Conservation (phyloP, 345 rosid species). For the Moricandia moricandioides region DNA sequence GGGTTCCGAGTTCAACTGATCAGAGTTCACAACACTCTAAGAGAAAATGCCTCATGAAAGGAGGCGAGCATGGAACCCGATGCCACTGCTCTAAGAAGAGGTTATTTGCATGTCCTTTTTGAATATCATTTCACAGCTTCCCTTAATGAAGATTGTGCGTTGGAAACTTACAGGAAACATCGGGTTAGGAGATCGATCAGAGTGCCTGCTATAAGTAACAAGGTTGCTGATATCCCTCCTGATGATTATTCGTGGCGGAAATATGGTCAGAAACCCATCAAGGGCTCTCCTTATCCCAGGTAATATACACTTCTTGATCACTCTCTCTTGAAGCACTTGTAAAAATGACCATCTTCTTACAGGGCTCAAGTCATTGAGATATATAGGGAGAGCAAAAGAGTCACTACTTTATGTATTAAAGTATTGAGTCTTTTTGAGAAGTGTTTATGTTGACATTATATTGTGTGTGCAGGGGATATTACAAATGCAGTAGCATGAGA, state of each 20-base stretch:
- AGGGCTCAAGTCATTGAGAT: too few relatives aligned
- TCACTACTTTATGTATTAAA: too few relatives aligned
- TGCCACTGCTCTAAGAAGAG: constrained; percentile 78
- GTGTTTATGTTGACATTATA: not conserved
- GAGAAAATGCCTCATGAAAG: constrained; percentile 50
- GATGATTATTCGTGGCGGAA: constrained; percentile 86
- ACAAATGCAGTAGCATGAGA: constrained; percentile 97
- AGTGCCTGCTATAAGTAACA: constrained; percentile 84
- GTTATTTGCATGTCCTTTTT: constrained; percentile 28
- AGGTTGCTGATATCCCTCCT: constrained; percentile 78
- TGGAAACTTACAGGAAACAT: constrained; percentile 48
- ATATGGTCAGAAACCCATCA: constrained; percentile 83
- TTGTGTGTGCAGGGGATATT: constrained; percentile 75
- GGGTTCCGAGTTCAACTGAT: constrained; percentile 35
- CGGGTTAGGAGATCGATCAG: constrained; percentile 67
- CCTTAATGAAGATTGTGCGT: not conserved
- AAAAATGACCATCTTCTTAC: too few relatives aligned
- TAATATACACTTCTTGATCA: constrained; percentile 17
- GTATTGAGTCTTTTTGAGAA: constrained; percentile 3
- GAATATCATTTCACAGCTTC: not conserved
- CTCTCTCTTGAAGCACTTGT: not conserved
- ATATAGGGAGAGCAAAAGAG: too few relatives aligned
- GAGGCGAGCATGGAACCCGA: constrained; percentile 60
- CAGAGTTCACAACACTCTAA: constrained; percentile 47
- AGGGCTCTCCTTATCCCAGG: constrained; percentile 89